Evolutionary conservation across 345 rosid species (phyloP).

Genomic region (Melaleuca alternifolia): DNA sequence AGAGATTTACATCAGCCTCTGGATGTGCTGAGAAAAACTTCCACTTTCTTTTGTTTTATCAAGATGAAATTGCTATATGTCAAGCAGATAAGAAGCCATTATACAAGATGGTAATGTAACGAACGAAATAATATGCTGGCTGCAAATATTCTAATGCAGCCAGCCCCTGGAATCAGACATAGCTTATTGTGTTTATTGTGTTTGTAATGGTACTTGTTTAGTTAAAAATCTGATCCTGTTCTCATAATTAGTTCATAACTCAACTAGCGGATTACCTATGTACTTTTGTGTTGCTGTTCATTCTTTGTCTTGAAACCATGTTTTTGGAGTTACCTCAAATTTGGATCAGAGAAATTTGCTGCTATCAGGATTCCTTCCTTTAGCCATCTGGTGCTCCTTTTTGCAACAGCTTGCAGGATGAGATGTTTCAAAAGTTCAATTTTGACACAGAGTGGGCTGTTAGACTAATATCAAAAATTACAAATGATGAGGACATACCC

Average conservation of each 20-base stretch:
- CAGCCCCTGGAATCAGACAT: neutral
- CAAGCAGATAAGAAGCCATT: neutral
- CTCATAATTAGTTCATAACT: neutral
- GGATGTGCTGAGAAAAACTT: neutral
- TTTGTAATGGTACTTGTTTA: neutral
- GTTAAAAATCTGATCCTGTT: neutral
- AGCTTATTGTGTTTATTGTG: neutral
- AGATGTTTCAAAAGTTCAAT: slow-evolving; percentile 93
- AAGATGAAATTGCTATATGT: neutral
- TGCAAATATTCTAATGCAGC: neutral
- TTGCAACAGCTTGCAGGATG: slow-evolving; percentile 82
- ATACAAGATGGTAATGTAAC: neutral
- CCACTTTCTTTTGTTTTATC: neutral
- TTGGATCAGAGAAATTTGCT: neutral
- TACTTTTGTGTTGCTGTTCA: neutral
- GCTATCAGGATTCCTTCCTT: neutral
- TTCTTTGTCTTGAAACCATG: neutral
- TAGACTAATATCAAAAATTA: slow-evolving; percentile 71
- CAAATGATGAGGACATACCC: slow-evolving; percentile 75
- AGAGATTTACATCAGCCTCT: neutral
- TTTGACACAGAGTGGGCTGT: slow-evolving; percentile 96
- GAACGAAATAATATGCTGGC: neutral
- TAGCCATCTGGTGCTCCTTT: neutral
- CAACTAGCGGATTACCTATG: neutral
- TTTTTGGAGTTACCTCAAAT: neutral